Conservation (phyloP, 2,329 filamentous ascomycete genomes). For the Madurella mycetomatis region DNA sequence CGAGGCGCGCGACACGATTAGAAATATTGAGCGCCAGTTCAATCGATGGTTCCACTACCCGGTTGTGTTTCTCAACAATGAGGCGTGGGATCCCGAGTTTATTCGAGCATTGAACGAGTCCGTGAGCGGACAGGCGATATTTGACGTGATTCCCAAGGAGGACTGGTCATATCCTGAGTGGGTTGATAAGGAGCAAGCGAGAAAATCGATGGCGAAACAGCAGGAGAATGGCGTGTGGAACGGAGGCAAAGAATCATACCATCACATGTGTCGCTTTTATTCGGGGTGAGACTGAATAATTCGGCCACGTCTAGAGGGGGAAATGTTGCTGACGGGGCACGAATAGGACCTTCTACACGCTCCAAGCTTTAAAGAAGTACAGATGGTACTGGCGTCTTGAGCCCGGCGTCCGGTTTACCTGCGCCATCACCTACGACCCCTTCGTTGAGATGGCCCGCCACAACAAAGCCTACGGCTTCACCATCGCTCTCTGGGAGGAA, state of each 20-base stretch:
- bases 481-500: conserved; percentile 42
- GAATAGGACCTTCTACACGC: conserved; percentile 37
- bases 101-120: conserved; percentile 34
- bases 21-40: conserved; percentile 41
- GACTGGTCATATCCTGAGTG: conserved; percentile 39
- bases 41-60: conserved; percentile 46
- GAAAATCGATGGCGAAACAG: conserved; percentile 24
- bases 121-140: conserved; percentile 35
- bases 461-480: conserved; percentile 42
- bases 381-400: conserved; percentile 48
- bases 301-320: background rate
- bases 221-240: conserved; percentile 33
- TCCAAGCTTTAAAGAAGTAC: conserved; percentile 38
- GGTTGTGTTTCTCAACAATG: conserved; percentile 44
- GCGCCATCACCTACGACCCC: conserved; percentile 45
- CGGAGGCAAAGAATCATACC: conserved; percentile 38
- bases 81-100: conserved; percentile 39
- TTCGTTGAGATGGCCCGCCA: conserved; percentile 42
- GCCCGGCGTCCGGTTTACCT: conserved; percentile 41
- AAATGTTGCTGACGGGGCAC: background rate
- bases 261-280: conserved; percentile 38
- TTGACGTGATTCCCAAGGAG: conserved; percentile 38
- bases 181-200: conserved; percentile 19
- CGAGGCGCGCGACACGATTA: conserved; percentile 36
- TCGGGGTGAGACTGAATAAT: conserved; percentile 35